Evolutionary conservation across 2,329 filamentous ascomycete species (phyloP), one percentile per base, ranked within the genome.

Genomic region (Trichoderma gracile): DNA sequence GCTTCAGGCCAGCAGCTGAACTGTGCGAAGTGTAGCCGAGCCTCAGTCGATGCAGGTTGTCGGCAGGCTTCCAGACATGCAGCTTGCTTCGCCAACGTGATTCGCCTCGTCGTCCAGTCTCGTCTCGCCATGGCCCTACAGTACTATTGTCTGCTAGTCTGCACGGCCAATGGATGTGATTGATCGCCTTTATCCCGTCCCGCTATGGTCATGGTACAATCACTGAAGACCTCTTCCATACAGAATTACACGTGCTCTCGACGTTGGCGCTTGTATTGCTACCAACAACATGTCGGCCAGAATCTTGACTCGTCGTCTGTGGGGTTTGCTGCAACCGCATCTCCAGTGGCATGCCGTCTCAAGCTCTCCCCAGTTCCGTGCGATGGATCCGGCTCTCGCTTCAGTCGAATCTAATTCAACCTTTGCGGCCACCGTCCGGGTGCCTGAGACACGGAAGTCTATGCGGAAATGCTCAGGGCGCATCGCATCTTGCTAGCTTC

Each of bases 71-170:
- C 21, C 61, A 57, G 33, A 33, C 61, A 64, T 64, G 61, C 61
- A 64, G 53, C 61, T 57, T 54, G 53, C 61, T 64, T 54, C 38
- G 25, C 38, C 43, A 64, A 64, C 61, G 46, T 64, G 61, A 64
- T 64, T 59, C 61, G 61, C 53, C 43, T 57, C 53, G 21, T 27
- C 46, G 5, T 56, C 33, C 33, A 25, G 19, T 38, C 59, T 46
- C 19, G 19, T 38, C 59, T 62, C 49, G 33, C 59, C 40, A 54
- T 23, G 23, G 3, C 14, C 9, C 57, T 38, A 38, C 33, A 14
- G 33, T 42, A 57, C 54, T 57, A 57, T 57, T 40, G 56, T 19
- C 56, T 49, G 56, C 56, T 59, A 59, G 56, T 23, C 10, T 49
- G 27, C n/a, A 33, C 30, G 33, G 33, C 33, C 4, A 14, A 38